A percentile compares a stretch with the other conserved stretches of the same genome.
Evolutionary conservation across 108 stramenopile genomes (phyloP).

Genomic region (Fragilaria crotonensis): DNA sequence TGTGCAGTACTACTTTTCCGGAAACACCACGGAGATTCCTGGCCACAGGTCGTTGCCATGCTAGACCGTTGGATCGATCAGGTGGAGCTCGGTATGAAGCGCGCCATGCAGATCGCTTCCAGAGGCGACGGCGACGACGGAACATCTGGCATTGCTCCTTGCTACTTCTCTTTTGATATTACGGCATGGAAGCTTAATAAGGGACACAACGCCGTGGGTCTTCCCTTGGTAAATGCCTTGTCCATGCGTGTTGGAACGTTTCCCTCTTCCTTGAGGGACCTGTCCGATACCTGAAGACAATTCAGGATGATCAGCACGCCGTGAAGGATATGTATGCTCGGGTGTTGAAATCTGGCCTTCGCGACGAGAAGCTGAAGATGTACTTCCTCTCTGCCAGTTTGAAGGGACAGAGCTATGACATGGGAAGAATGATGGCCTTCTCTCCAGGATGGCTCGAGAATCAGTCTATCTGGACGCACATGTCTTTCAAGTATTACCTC

Average conservation of each 20-base stretch:
- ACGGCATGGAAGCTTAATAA: constrained; percentile 61
- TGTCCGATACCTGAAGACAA: constrained; percentile 91
- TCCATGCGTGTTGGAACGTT: constrained; percentile 80
- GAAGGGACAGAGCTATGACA: constrained; percentile 84
- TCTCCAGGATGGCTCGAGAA: constrained; percentile 96
- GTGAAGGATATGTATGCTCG: constrained; percentile 75
- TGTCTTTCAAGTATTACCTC: constrained; percentile 96
- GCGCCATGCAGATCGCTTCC: constrained; percentile 76
- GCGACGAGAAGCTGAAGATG: constrained; percentile 79
- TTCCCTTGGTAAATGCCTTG: constrained; percentile 71
- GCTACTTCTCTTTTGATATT: constrained; percentile 82
- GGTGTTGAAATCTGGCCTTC: constrained; percentile 77
- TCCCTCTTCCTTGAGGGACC: constrained; percentile 95
- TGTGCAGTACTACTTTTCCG: constrained; percentile 82
- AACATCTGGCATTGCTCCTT: constrained; percentile 75
- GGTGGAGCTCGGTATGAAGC: constrained; percentile 69
- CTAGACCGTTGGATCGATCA: constrained; percentile 63
- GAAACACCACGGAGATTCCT: constrained; percentile 47
- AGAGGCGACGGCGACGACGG: constrained; percentile 79
- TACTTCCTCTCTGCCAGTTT: constrained; percentile 88
- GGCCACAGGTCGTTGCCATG: constrained; percentile 58
- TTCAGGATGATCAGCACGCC: constrained; percentile 62
- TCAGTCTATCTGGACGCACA: constrained; percentile 95
- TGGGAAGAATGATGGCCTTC: constrained; percentile 96
- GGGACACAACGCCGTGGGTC: constrained; percentile 45